Evolutionary conservation across 2,329 filamentous ascomycete genomes (phyloP), one percentile per base, ranked within the genome.

Genomic region (Ceratocystis destructans): DNA sequence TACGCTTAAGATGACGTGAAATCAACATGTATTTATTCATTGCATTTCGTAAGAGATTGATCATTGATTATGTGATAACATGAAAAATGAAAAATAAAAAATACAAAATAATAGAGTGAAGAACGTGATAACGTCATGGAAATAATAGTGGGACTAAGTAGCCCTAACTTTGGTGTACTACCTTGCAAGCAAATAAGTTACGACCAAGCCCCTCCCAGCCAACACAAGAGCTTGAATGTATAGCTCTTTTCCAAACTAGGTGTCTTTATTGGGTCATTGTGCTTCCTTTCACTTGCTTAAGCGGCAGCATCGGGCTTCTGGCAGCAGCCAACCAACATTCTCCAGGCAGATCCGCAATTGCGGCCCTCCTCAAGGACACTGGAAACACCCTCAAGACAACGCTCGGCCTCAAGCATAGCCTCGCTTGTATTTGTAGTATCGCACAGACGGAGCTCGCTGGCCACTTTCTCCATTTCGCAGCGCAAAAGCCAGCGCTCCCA

Each of bases 401-500:
- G 82, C 68, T 80, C 82, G 6, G 83, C 83, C 75, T 83, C 80
- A 65, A 76, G 74, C 74, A 83, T 79, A 61, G 80, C 78, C 57
- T 77, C 74, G 25, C 80, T 77, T 8, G 81, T 74, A 46, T 78
- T 80, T 37, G 80, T 79, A 3, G 77, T 83, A 71, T 84, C 80
- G 3, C 76, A 76, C 28, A 84, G 78, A 10, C 82, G 75, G 69
- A 81, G 75, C 73, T 90, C 86, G 31, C 89, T 88, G 73, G 90
- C 79, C 3, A 80, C 79, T 75, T 83, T 94, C 79, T 96, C 92
- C 77, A 87, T 83, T 77, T 94, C 89, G 72, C 93, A 82, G 72
- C 90, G 89, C 70, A 96, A 78, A 75, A 97, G 83, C 94, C 94
- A 99, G 74, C 90, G 88, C 81, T 99, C 94, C 93, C 92, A 99